A percentile compares a stretch with the other conserved stretches of the same genome.
These are phyloP conservation scores for Seiridium unicorne DNA, from an alignment of 2,329 filamentous ascomycete species.

Conservation along the genomic window DNA sequence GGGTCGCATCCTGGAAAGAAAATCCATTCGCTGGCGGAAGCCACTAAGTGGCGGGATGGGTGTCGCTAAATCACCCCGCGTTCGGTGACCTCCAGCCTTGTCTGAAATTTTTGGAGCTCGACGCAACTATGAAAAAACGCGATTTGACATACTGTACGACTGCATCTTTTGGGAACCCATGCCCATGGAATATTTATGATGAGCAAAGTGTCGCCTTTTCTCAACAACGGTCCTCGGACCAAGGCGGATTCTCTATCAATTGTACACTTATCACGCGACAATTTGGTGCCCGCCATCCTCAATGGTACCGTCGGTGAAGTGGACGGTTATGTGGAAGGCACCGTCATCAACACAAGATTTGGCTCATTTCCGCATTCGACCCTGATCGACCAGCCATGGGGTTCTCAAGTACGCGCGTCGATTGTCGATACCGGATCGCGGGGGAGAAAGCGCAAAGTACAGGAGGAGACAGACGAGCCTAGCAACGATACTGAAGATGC, in stretches of 20 bases:
- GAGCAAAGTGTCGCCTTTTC: constrained; percentile 68
- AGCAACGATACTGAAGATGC: constrained; percentile 30
- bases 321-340: constrained; percentile 73
- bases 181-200: constrained; percentile 20
- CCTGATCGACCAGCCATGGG: constrained; percentile 78
- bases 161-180: neutral
- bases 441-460: constrained; percentile 65
- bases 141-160: no score
- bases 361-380: constrained; percentile 86
- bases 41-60: constrained; percentile 6
- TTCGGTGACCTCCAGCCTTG: constrained; percentile 10
- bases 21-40: neutral
- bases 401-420: constrained; percentile 86
- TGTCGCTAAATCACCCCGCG: constrained; percentile 11
- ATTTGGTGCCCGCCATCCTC: constrained; percentile 73
- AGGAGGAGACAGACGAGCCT: constrained; percentile 47
- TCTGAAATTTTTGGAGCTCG: constrained; percentile 10
- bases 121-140: neutral
- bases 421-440: constrained; percentile 89
- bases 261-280: constrained; percentile 85
- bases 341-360: constrained; percentile 87
- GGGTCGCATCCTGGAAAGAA: neutral
- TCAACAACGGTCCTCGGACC: constrained; percentile 66
- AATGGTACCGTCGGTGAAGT: constrained; percentile 59
- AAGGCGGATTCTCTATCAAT: constrained; percentile 70